Evolutionary conservation across 805 yeast genomes (phyloP).

Genomic region (Candida tallmaniae): DNA sequence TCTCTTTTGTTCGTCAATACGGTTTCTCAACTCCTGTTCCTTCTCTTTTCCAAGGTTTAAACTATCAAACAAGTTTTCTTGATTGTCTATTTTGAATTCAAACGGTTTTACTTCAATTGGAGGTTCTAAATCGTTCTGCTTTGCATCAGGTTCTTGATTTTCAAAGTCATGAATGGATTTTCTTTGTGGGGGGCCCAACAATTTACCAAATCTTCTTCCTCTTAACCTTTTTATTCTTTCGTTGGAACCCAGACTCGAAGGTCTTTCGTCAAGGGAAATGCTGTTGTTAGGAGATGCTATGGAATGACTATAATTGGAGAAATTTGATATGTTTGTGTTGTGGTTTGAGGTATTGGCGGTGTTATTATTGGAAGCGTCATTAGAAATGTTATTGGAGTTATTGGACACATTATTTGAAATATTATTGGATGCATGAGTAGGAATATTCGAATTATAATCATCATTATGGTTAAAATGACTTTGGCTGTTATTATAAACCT

Average conservation of each 20-base stretch:
- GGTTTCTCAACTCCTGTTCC: conserved; percentile 19
- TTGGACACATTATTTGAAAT: neutral
- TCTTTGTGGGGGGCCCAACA: conserved; percentile 50
- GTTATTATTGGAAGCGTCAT: neutral
- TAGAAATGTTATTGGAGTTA: neutral
- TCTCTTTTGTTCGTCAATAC: conserved; percentile 23
- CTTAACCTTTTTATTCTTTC: conserved; percentile 28
- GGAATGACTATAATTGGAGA: no score
- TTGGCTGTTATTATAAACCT: neutral
- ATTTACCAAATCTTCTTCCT: conserved; percentile 34
- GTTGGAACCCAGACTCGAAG: conserved; percentile 3
- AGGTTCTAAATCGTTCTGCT: neutral
- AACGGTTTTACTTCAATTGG: neutral
- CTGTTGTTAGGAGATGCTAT: neutral
- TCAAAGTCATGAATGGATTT: neutral
- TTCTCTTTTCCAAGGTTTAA: conserved; percentile 13
- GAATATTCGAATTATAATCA: no score
- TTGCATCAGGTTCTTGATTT: neutral
- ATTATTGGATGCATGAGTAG: neutral
- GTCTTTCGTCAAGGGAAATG: neutral
- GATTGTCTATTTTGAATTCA: neutral
- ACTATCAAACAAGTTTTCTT: neutral
- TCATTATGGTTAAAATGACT: neutral
- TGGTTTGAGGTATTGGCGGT: neutral
- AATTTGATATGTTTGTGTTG: neutral